phyloP scores from a whole-genome alignment of 1,284 basidiomycete species.

The Tilletia horrida region DNA sequence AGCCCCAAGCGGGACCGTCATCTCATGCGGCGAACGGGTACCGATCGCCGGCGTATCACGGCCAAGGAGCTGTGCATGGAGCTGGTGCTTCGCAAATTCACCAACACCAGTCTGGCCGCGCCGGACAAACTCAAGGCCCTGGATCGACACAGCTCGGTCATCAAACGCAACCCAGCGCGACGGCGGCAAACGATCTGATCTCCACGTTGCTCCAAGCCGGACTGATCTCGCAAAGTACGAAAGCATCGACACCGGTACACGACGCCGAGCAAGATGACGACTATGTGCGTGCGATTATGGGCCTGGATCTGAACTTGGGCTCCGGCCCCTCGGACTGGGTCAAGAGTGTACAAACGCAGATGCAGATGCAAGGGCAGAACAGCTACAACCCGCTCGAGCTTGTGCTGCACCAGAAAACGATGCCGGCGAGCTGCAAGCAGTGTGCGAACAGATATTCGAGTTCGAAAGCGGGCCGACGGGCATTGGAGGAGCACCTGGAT shows the following conservation, averaged over 20 bases:
- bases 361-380: conserved; percentile 72
- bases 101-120: too few relatives aligned
- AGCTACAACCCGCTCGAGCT: conserved; percentile 54
- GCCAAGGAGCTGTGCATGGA: too few relatives aligned
- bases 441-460: conserved; percentile 85
- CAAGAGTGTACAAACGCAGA: conserved; percentile 54
- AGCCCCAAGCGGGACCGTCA: too few relatives aligned
- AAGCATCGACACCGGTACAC: conserved; percentile 54
- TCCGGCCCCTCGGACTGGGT: conserved; percentile 14
- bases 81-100: too few relatives aligned
- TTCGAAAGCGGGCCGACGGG: conserved; percentile 68
- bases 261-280: conserved; percentile 56
- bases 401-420: conserved; percentile 56
- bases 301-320: conserved; percentile 66
- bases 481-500: conserved; percentile 85
- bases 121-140: too few relatives aligned
- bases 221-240: conserved; percentile 35
- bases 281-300: conserved; percentile 71
- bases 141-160: too few relatives aligned
- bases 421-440: conserved; percentile 84
- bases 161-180: neutral
- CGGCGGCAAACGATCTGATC: conserved; percentile 30
- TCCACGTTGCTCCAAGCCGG: conserved; percentile 48
- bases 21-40: too few relatives aligned
- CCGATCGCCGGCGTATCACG: too few relatives aligned